Conservation (phyloP, 2,329 filamentous ascomycete genomes). For the Aspergillus ochraceus region DNA sequence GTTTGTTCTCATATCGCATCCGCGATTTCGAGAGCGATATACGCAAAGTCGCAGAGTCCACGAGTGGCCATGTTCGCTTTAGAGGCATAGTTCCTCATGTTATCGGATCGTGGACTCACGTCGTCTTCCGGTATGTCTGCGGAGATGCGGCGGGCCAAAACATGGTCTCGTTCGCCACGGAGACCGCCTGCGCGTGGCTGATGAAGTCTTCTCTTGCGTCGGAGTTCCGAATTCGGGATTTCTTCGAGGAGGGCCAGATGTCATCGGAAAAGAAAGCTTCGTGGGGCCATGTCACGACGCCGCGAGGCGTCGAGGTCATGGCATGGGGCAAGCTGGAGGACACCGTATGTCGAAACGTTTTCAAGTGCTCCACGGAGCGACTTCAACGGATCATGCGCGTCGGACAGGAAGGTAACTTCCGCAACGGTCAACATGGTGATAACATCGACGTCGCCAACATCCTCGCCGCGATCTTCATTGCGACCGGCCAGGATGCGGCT, state of each 20-base stretch:
- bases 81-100: conserved; percentile 18
- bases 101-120: conserved; percentile 23
- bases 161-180: conserved; percentile 32
- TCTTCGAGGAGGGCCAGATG: conserved; percentile 24
- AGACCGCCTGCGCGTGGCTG: conserved; percentile 22
- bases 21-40: not conserved
- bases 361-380: conserved; percentile 17
- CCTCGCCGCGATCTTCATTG: conserved; percentile 24
- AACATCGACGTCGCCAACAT: conserved; percentile 22
- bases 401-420: conserved; percentile 16
- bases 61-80: conserved; percentile 5
- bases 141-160: conserved; percentile 33
- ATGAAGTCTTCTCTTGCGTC: not conserved
- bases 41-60: not conserved
- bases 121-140: conserved; percentile 24
- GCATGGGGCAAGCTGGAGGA: conserved; percentile 25
- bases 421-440: conserved; percentile 20
- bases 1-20: conserved; percentile 12
- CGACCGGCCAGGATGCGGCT: conserved; percentile 25
- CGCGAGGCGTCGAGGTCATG: conserved; percentile 27
- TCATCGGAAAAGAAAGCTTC: conserved; percentile 28
- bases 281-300: conserved; percentile 21
- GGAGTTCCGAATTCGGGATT: not conserved
- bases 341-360: conserved; percentile 15
- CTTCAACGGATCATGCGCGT: conserved; percentile 12